phyloP scores from a whole-genome alignment of 805 yeast genomes.

The Kuraishia ogatae region DNA sequence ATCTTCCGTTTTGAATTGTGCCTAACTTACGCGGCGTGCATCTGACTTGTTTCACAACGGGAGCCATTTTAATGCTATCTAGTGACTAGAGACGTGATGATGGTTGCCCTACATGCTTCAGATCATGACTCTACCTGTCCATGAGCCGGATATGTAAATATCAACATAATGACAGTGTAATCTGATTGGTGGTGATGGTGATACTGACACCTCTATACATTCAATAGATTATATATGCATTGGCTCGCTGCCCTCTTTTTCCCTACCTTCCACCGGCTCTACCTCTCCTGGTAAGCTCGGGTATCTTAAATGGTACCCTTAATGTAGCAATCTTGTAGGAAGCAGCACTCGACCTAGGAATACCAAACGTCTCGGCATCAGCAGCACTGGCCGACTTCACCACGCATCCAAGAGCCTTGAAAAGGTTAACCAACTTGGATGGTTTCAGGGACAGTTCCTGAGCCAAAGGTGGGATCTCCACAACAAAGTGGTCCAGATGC shows the following conservation, averaged over 20 bases:
- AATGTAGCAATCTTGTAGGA: conserved; percentile 74
- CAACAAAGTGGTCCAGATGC: conserved; percentile 66
- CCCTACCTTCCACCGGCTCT: conserved; percentile 1
- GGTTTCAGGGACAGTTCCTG: conserved; percentile 79
- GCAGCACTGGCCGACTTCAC: conserved; percentile 63
- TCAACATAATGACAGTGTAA: too few species aligned
- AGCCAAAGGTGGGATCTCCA: conserved; percentile 76
- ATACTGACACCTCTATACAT: too few species aligned
- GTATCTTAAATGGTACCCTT: conserved; percentile 83
- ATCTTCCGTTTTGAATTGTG: too few species aligned
- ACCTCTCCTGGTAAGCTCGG: conserved; percentile 63
- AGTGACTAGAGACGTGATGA: too few species aligned
- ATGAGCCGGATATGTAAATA: too few species aligned
- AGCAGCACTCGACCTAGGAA: conserved; percentile 41
- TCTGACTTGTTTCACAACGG: background rate
- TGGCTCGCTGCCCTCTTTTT: too few species aligned
- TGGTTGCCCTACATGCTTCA: too few species aligned
- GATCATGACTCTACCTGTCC: too few species aligned
- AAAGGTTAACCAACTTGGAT: conserved; percentile 54
- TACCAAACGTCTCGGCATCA: conserved; percentile 68
- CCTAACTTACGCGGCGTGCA: background rate
- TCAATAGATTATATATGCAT: too few species aligned
- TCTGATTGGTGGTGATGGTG: too few species aligned
- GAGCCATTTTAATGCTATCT: too few species aligned
- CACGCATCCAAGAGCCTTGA: conserved; percentile 75